Conservation (phyloP, 192 early-diverging fungal species). For the Coemansia biformis region DNA sequence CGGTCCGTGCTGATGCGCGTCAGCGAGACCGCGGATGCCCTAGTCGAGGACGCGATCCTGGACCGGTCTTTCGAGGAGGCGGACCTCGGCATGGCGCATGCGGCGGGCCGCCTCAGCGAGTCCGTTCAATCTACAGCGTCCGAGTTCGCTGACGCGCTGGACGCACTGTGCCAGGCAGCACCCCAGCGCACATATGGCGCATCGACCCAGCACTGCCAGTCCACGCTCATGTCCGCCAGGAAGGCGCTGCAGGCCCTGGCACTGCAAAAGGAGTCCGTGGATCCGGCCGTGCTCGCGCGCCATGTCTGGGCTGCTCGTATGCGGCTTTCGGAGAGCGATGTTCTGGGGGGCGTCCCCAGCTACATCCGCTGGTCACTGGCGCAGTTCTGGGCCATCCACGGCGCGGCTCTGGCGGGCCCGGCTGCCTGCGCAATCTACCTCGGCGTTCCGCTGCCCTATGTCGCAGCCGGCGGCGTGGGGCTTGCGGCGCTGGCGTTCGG, state of each 20-base stretch:
- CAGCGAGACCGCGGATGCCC: constrained; percentile 24
- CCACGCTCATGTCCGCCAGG: constrained; percentile 8
- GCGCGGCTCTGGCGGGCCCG: constrained; percentile 10
- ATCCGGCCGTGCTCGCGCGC: constrained; percentile 22
- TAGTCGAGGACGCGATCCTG: constrained; percentile 26
- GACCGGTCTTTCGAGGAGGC: constrained; percentile 39
- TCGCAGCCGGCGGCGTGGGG: constrained; percentile 13
- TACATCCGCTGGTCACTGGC: constrained; percentile 34
- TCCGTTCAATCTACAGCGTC: constrained; percentile 6
- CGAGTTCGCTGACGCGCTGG: constrained; percentile 13
- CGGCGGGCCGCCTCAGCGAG: constrained; percentile 37
- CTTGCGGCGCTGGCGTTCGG: constrained; percentile 17
- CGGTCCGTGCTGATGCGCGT: constrained; percentile 34
- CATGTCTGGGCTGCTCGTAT: constrained; percentile 31
- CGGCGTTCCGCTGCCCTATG: constrained; percentile 12
- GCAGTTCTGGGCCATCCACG: constrained; percentile 39
- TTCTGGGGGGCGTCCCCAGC: constrained; percentile 19
- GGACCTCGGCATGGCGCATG: constrained; percentile 42
- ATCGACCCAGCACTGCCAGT: background rate
- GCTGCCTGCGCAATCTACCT: constrained; percentile 3
- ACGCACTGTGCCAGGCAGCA: too few relatives aligned
- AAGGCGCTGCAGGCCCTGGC: constrained; percentile 21
- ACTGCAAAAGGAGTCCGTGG: constrained; percentile 16
- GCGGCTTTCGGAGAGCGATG: constrained; percentile 13
- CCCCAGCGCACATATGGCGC: too few relatives aligned